A percentile compares a stretch with the other conserved stretches of the same genome.
These are phyloP conservation scores for Plasmodiophora brassicae DNA, from an alignment of 208 protist genomes.

Conservation along the genomic window DNA sequence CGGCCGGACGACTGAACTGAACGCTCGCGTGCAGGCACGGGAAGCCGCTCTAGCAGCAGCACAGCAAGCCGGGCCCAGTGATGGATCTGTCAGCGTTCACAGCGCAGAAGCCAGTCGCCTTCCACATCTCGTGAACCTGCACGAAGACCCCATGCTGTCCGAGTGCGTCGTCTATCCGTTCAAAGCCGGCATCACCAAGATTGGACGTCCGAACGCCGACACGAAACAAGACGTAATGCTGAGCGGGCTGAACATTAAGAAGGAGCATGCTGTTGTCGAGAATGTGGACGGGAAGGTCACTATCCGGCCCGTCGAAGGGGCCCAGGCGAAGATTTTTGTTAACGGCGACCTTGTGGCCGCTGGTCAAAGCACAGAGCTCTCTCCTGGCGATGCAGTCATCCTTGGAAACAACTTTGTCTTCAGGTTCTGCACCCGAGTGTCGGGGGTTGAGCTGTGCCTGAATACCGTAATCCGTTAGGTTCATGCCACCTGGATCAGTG, in stretches of 20 bases:
- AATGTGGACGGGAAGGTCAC: no score
- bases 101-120: no score
- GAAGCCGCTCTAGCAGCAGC: background rate
- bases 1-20: no score
- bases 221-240: background rate
- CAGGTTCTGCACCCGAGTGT: background rate
- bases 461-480: no score
- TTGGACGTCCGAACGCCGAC: background rate
- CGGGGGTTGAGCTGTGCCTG: no score
- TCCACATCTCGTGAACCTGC: slow-evolving; percentile 26
- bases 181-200: background rate
- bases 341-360: background rate
- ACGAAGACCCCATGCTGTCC: slow-evolving; percentile 22
- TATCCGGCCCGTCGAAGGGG: no score
- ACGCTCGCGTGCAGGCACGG: no score
- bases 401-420: slow-evolving; percentile 27
- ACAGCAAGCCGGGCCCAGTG: no score
- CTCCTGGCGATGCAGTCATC: background rate
- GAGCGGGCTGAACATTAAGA: background rate
- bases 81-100: no score
- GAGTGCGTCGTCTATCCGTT: background rate
- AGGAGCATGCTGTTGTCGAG: slow-evolving; percentile 12
- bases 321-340: slow-evolving; percentile 6
- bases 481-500: no score
- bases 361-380: background rate